Conservation (phyloP, 1,139 yeast genomes). For the Yarrowia galli region DNA sequence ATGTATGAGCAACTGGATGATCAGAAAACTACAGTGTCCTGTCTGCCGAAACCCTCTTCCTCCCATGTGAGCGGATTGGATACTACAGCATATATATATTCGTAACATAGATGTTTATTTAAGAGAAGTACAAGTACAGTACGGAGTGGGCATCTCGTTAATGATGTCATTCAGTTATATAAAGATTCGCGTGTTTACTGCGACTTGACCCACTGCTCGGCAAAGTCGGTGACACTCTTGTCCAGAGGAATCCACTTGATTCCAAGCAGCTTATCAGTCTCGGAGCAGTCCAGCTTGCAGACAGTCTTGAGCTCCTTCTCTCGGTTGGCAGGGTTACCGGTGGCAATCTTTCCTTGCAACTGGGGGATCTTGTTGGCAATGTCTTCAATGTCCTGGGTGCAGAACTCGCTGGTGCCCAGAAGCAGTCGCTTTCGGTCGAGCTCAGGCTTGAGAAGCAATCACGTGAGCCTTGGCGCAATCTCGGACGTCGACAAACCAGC, state of each 20-base stretch:
- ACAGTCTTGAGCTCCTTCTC: constrained; percentile 3
- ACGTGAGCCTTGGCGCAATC: constrained; percentile 63
- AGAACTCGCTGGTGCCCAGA: constrained; percentile 12
- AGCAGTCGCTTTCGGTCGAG: constrained; percentile 19
- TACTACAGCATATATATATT: constrained; percentile 17
- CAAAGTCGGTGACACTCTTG: constrained; percentile 19
- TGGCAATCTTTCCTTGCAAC: constrained; percentile 12
- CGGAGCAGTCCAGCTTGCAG: constrained; percentile 20
- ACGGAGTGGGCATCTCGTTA: no score
- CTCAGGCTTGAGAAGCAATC: constrained; percentile 51
- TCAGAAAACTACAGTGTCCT: constrained; percentile 90
- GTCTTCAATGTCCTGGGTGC: constrained; percentile 22
- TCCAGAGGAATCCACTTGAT: constrained; percentile 19
- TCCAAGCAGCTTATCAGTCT: constrained; percentile 23
- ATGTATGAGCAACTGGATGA: constrained; percentile 93
- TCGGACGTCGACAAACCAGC: constrained; percentile 56
- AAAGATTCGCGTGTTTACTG: background rate
- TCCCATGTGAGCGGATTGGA: constrained; percentile 54
- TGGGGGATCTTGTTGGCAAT: constrained; percentile 26
- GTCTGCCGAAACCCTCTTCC: constrained; percentile 88
- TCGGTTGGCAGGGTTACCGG: background rate
- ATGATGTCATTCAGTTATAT: no score
- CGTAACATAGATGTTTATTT: constrained; percentile 28
- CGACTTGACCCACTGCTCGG: constrained; percentile 18
- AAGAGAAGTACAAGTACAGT: background rate